These are phyloP conservation scores for Raffaelea albimanens DNA, from an alignment of 2,329 filamentous ascomycete species.

Conservation along the genomic window DNA sequence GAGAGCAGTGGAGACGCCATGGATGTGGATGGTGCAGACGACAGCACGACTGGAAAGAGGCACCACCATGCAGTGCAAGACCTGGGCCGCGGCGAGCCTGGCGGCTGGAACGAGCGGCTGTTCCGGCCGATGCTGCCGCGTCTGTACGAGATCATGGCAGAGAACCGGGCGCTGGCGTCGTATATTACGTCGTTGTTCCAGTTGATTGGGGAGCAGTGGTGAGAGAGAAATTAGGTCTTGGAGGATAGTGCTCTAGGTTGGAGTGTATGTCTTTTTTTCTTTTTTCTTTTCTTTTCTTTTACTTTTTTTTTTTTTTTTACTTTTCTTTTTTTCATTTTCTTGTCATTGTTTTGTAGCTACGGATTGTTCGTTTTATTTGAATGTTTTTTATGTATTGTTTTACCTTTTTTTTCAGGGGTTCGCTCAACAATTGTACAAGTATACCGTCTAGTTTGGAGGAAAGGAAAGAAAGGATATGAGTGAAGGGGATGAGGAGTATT, in stretches of 20 bases:
- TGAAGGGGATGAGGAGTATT: too few species aligned
- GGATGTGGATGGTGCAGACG: constrained; percentile 5
- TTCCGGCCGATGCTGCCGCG: constrained; percentile 58
- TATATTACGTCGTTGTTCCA: constrained; percentile 24
- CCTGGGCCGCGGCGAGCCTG: constrained; percentile 31
- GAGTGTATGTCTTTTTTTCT: too few species aligned
- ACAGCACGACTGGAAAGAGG: neutral
- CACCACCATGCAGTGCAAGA: constrained; percentile 12
- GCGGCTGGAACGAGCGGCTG: constrained; percentile 57
- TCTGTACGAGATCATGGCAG: constrained; percentile 59
- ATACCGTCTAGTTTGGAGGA: too few species aligned
- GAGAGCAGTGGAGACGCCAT: neutral
- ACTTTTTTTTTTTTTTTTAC: too few species aligned
- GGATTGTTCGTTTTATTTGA: too few species aligned
- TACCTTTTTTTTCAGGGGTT: too few species aligned
- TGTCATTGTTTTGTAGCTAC: too few species aligned
- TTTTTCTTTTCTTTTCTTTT: too few species aligned
- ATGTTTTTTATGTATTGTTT: too few species aligned
- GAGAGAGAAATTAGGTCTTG: neutral
- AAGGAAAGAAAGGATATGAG: too few species aligned
- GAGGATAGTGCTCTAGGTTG: too few species aligned
- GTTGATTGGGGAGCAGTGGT: constrained; percentile 18
- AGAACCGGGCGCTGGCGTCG: constrained; percentile 50
- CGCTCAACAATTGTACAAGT: too few species aligned
- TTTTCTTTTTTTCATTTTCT: neutral